Percentiles rank a stretch among this genome's conserved stretches.
Evolutionary conservation across 768 basidiomycete genomes (phyloP).

Genomic region (Gymnopilus junonius): DNA sequence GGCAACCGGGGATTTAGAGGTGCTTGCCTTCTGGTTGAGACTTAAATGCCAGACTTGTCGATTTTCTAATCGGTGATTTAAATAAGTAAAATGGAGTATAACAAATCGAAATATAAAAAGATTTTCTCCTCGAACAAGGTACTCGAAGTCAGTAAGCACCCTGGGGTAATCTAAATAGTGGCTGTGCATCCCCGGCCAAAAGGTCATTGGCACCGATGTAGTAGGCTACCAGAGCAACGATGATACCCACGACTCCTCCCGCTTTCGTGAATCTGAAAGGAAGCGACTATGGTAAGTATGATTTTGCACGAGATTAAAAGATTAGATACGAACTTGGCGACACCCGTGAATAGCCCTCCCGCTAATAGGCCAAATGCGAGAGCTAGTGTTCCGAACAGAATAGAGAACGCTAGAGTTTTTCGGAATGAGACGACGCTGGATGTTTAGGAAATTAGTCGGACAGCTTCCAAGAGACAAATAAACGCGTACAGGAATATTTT

Average conservation of each 20-base stretch:
- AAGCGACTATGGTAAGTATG: no score
- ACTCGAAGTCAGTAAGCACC: conserved; percentile 25
- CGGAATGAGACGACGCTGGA: conserved; percentile 21
- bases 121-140: no score
- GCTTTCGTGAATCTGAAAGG: conserved; percentile 37
- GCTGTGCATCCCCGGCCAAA: conserved; percentile 37
- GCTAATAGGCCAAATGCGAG: conserved; percentile 33
- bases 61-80: no score
- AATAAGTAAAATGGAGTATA: no score
- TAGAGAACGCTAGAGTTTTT: conserved; percentile 28
- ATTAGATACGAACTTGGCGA: conserved; percentile 27
- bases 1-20: no score
- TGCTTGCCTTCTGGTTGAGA: no score
- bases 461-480: not conserved
- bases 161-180: conserved; percentile 40
- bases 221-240: conserved; percentile 47
- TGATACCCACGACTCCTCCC: conserved; percentile 45
- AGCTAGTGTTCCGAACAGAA: conserved; percentile 29
- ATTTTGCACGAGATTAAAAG: no score
- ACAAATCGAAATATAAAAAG: no score
- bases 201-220: conserved; percentile 49
- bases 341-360: conserved; percentile 32
- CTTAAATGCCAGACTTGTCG: no score
- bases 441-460: not conserved
- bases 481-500: conserved; percentile 60